phyloP scores from a whole-genome alignment of 768 basidiomycete species.

The Hebeloma cylindrosporum region DNA sequence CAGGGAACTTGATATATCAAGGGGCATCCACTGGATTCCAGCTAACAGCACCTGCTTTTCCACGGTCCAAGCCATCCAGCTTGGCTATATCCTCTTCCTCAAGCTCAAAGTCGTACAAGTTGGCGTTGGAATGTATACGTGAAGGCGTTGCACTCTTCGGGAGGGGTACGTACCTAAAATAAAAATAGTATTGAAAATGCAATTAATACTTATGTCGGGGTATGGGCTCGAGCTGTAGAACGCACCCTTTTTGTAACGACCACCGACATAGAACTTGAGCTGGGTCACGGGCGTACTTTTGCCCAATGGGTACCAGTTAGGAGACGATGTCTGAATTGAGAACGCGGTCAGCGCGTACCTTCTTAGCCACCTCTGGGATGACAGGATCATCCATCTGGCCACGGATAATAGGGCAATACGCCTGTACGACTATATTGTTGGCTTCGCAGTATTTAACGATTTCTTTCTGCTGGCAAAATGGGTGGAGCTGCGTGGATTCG shows the following conservation, averaged over 20 bases:
- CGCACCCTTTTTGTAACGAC: slow-evolving; percentile 83
- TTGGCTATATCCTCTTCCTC: slow-evolving; percentile 58
- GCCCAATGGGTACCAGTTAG: background rate
- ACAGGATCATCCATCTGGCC: slow-evolving; percentile 55
- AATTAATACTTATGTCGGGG: no score
- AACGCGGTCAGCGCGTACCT: slow-evolving; percentile 40
- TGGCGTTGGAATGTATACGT: slow-evolving; percentile 71
- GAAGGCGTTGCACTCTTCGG: slow-evolving; percentile 75
- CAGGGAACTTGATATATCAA: slow-evolving; percentile 29
- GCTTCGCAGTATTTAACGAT: slow-evolving; percentile 74
- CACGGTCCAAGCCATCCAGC: slow-evolving; percentile 71
- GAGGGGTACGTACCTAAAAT: slow-evolving; percentile 71
- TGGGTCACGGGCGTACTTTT: slow-evolving; percentile 56
- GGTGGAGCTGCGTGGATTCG: slow-evolving; percentile 56
- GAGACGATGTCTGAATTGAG: background rate
- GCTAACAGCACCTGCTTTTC: slow-evolving; percentile 67
- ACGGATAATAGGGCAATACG: slow-evolving; percentile 75
- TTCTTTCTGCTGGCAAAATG: slow-evolving; percentile 76
- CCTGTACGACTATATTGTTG: slow-evolving; percentile 63
- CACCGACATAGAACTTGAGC: slow-evolving; percentile 87
- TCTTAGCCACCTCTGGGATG: slow-evolving; percentile 54
- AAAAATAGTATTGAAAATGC: background rate
- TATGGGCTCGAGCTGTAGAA: no score
- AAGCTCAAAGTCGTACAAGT: slow-evolving; percentile 78
- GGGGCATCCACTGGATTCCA: slow-evolving; percentile 81